A percentile compares a stretch with the other conserved stretches of the same genome.
Conservation (phyloP, 345 rosid species). For the Angophora floribunda region DNA sequence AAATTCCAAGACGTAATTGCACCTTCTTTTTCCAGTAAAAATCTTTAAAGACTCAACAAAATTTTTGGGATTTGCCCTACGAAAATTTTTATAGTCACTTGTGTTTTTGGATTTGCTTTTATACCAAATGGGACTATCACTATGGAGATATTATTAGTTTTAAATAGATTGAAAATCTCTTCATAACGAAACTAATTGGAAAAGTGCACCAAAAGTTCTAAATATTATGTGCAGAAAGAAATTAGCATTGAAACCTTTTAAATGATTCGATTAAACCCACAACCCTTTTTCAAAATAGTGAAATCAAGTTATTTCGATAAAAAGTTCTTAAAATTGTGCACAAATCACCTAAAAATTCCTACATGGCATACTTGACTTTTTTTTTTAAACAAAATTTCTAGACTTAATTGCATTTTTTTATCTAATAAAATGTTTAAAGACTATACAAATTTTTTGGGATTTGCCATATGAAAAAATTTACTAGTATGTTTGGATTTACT, state of each 20-base stretch:
- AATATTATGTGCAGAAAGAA: accelerated
- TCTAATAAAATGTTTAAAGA: no score
- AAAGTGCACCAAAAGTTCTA: background rate
- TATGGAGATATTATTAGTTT: no score
- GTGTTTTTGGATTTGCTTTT: no score
- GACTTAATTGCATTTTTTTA: accelerated
- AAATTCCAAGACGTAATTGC: accelerated
- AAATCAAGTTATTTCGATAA: background rate
- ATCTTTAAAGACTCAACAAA: no score
- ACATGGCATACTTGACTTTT: background rate
- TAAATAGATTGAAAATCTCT: no score
- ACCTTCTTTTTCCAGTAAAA: no score
- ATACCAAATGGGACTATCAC: no score
- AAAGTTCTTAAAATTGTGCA: accelerated
- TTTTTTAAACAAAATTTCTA: accelerated
- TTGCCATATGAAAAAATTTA: no score
- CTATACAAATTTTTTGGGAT: no score
- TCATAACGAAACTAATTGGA: accelerated
- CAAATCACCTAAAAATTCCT: background rate
- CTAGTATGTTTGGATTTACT: no score
- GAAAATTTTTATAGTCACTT: no score
- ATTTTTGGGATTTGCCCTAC: no score
- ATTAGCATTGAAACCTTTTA: background rate
- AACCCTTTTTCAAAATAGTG: background rate
- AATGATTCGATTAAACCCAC: background rate